phyloP scores from a whole-genome alignment of 345 rosid species.

The Nephelium lappaceum region DNA sequence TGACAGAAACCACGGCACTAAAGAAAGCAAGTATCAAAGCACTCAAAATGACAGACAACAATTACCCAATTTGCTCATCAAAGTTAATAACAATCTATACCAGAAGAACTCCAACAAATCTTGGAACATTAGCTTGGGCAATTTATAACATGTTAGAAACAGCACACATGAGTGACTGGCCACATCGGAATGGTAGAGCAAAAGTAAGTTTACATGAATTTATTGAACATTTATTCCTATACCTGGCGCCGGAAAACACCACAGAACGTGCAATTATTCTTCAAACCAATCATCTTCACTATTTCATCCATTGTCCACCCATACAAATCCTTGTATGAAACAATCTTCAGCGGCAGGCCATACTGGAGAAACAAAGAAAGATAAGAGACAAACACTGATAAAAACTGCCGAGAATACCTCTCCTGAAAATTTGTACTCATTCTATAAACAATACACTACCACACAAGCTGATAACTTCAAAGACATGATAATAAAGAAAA shows the following conservation, averaged over 20 bases:
- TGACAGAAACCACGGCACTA: neutral
- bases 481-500: neutral
- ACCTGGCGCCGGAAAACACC: constrained; percentile 97
- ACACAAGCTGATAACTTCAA: neutral
- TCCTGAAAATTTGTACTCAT: neutral
- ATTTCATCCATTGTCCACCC: constrained; percentile 99
- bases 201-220: neutral
- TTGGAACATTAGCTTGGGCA: too few species aligned
- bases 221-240: constrained; percentile 7
- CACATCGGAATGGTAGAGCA: neutral
- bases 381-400: neutral
- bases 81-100: too few species aligned
- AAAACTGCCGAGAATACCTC: neutral
- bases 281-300: constrained; percentile 89
- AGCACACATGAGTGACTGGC: neutral
- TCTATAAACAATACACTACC: constrained; percentile 5
- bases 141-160: neutral
- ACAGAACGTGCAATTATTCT: constrained; percentile 96
- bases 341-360: constrained; percentile 81
- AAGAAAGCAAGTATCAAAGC: neutral
- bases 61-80: too few species aligned
- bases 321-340: constrained; percentile 94
- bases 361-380: constrained; percentile 46
- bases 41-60: neutral
- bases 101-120: too few species aligned